A percentile compares a stretch with the other conserved stretches of the same genome.
Evolutionary conservation across 495 filamentous ascomycete genomes (phyloP).

Genomic region (Hypoxylon crocopeplum): DNA sequence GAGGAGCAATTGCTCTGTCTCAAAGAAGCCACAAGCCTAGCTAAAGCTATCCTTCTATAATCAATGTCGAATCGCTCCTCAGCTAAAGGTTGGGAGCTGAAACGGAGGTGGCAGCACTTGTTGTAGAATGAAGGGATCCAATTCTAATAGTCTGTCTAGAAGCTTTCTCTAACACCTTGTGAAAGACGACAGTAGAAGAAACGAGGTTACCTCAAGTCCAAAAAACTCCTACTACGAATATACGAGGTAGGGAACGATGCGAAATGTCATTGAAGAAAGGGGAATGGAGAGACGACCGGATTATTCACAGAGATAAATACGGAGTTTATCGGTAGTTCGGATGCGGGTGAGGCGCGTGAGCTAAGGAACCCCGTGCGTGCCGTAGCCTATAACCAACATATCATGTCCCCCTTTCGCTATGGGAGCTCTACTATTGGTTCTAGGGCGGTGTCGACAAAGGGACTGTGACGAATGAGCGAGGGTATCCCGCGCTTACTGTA

Average conservation of each 20-base stretch:
- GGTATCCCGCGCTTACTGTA: neutral
- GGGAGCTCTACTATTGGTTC: constrained; percentile 14
- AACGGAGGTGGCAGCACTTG: too few relatives aligned
- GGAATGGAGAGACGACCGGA: too few relatives aligned
- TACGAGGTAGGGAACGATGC: too few relatives aligned
- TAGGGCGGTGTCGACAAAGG: neutral
- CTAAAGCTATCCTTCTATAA: neutral
- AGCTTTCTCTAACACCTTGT: too few relatives aligned
- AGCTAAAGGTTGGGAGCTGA: too few relatives aligned
- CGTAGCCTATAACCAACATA: constrained; percentile 4
- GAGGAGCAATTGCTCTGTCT: neutral
- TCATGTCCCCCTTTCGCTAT: constrained; percentile 11
- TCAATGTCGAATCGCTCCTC: neutral
- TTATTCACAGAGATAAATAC: too few relatives aligned
- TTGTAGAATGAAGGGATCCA: too few relatives aligned
- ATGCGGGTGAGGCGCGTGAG: neutral
- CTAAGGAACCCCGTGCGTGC: neutral
- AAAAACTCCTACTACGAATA: too few relatives aligned
- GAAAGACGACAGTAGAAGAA: too few relatives aligned
- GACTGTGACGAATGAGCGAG: neutral
- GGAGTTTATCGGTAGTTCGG: constrained; percentile 6
- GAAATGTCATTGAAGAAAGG: too few relatives aligned
- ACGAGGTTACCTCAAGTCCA: too few relatives aligned
- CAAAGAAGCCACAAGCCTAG: neutral
- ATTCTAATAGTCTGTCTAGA: too few relatives aligned